Evolutionary conservation across 208 protist genomes (phyloP).

Genomic region (Trypanosoma scelopori): DNA sequence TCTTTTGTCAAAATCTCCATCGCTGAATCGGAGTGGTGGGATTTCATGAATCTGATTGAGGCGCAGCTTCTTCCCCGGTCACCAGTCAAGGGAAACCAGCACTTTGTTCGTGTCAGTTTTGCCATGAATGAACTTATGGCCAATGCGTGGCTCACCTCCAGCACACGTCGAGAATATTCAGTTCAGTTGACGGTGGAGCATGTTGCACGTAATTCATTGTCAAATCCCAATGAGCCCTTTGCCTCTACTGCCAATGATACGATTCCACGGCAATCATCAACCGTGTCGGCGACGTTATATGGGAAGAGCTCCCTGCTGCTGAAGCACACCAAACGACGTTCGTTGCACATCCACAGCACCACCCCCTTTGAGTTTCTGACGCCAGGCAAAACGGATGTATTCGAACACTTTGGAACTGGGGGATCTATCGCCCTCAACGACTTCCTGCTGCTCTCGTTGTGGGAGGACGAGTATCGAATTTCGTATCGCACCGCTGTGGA

Average conservation of each 20-base stretch:
- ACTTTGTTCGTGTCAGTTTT: slow-evolving; percentile 23
- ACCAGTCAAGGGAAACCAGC: not conserved
- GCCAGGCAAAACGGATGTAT: not conserved
- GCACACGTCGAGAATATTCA: slow-evolving; percentile 8
- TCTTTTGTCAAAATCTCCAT: no score
- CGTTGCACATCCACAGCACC: slow-evolving; percentile 22
- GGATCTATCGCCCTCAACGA: slow-evolving; percentile 14
- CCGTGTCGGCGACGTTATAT: slow-evolving; percentile 26
- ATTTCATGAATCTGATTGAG: no score
- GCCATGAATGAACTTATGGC: slow-evolving; percentile 18
- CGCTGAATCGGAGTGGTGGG: no score
- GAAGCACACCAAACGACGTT: slow-evolving; percentile 25
- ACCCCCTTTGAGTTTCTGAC: slow-evolving; percentile 10
- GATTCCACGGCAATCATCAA: not conserved
- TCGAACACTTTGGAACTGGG: not conserved
- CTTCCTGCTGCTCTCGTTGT: slow-evolving; percentile 36
- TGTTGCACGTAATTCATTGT: not conserved
- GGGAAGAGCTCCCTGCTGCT: slow-evolving; percentile 33
- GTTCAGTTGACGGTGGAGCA: slow-evolving; percentile 15
- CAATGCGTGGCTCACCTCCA: slow-evolving; percentile 16
- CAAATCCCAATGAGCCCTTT: not conserved
- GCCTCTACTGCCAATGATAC: not conserved
- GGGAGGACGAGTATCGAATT: slow-evolving; percentile 34
- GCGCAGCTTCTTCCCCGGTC: no score
- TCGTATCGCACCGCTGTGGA: slow-evolving; percentile 30